Evolutionary conservation across 345 rosid species (phyloP), one percentile per base, ranked within the genome.

Genomic region (Salix suchowensis): DNA sequence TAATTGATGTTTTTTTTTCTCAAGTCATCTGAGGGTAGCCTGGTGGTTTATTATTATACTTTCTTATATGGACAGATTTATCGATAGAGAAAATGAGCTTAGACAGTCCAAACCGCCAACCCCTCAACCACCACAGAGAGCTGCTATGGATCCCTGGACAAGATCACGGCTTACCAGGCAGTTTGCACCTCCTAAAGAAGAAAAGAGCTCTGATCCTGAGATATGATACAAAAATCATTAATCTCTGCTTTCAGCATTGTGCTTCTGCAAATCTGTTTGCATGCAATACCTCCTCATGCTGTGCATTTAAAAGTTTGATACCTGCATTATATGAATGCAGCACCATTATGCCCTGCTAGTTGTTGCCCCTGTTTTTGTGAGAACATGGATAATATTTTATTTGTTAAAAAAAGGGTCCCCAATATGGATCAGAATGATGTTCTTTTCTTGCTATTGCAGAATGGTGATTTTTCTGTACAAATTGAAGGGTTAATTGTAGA

Each of bases 71-170:
- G 72, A 46, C 89, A 91, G 97, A 88, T 95, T 95, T 74, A 86
- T 95, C 10, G 99, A 91, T 77, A 82, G 99, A 85, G 94, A 91
- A 80, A 93, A 95, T 40, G 97, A 95, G 82, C 93, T 91, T 70
- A 87, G 97, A 54, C 92, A 93, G 80, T 87, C 97, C 34, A 95
- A 91, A 82, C 90, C 94, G 34, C 88, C 94, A 6, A 74, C 84
- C 37, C 90, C 94, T 65, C 98, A 89, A 79, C 90, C 88, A 4
- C 92, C 88, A 30, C 93, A 83, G 60, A 87, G 90, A 80, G 82
- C 83, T 44, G 82, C 94, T 0, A 42, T 96, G 67, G 96, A 96
- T 83, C 98, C 97, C 9, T 96, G 98, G 97, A 85, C 85, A 11
- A 88, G 85, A 85, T 93, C 99, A 6, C 88, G 82, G 70, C 96